Evolutionary conservation across 495 filamentous ascomycete genomes (phyloP).

Genomic region (Pyronema omphalodes): DNA sequence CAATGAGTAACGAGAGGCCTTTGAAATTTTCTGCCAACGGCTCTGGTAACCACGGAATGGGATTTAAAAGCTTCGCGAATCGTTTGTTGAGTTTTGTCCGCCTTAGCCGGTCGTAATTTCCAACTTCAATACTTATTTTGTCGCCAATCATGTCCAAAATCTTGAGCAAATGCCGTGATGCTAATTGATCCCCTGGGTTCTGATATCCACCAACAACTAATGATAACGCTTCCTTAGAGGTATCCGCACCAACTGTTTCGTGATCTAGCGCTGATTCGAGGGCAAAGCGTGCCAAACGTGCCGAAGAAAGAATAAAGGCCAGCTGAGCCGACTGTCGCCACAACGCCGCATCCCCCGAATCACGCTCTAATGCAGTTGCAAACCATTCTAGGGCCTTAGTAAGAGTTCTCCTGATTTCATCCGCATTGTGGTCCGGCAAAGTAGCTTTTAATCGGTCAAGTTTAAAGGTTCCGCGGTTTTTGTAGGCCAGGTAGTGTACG

Average conservation of each 20-base stretch:
- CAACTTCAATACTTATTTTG: constrained; percentile 46
- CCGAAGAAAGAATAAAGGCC: constrained; percentile 53
- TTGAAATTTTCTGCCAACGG: constrained; percentile 23
- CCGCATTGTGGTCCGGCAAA: constrained; percentile 23
- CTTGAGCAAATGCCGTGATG: constrained; percentile 55
- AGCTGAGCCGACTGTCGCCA: constrained; percentile 76
- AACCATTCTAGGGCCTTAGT: constrained; percentile 22
- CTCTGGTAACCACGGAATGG: constrained; percentile 56
- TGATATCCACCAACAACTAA: constrained; percentile 27
- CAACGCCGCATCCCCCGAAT: constrained; percentile 84
- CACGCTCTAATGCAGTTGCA: constrained; percentile 48
- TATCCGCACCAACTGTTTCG: constrained; percentile 46
- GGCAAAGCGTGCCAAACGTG: constrained; percentile 64
- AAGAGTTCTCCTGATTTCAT: constrained; percentile 10
- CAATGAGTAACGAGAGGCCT: constrained; percentile 12
- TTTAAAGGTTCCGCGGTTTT: constrained; percentile 81
- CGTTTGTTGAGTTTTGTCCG: constrained; percentile 43
- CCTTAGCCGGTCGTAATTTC: constrained; percentile 41
- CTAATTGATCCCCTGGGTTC: constrained; percentile 54
- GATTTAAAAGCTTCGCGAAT: constrained; percentile 51
- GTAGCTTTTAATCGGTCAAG: constrained; percentile 50
- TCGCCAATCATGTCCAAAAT: constrained; percentile 53
- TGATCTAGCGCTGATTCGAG: constrained; percentile 79
- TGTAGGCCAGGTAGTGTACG: constrained; percentile 79
- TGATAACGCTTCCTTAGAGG: constrained; percentile 55